Evolutionary conservation across 441 rosid genomes (phyloP), one percentile per base, ranked within the genome.

Genomic region (Euphorbia celastroides): DNA sequence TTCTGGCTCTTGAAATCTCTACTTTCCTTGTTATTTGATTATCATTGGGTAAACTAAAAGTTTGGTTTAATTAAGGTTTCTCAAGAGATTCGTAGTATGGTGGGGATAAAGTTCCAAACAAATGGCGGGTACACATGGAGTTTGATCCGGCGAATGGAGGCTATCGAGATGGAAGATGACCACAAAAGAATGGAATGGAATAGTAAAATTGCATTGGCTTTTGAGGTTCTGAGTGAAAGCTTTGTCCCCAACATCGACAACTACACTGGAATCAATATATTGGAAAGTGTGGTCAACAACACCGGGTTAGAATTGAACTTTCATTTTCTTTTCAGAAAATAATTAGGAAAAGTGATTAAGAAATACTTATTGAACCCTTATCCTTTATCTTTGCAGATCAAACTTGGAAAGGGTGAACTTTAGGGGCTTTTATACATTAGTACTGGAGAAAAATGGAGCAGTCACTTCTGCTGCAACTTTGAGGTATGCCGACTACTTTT

Each of bases 371-470:
- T 20, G 19, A 26, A 22, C 27, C 25, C 25, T 20, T 12, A 9
- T 20, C 28, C n/a, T 38, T 9, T 56, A 7, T 44, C 36, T 56
- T 67, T 44, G 54, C 68, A 70, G 83, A 30, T 82, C 83, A 7
- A 74, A 75, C 54, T 55, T 77, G 19, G 52, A 9, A 10, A 57
- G 83, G 4, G 8, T 77, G 17, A 69, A 82, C 14, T 81, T 72
- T 17, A 59, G 68, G 7, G 72, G 75, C 22, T 82, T 82, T 51
- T 82, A 75, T 17, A 71, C 78, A 3, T 66, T 60, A 5, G 13
- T 79, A 1, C 66, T 82, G 41, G 82, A 82, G 62, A 68, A 34
- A 48, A 50, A 74, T 2, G 83, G 70, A 8, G 76, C 69, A 20
- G 56, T 78, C 9, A 25, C 80, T 23, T 52, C 76, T 6, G 82